Evolutionary conservation across 2,329 filamentous ascomycete genomes (phyloP).

Genomic region (Arthrinium puccinioides): DNA sequence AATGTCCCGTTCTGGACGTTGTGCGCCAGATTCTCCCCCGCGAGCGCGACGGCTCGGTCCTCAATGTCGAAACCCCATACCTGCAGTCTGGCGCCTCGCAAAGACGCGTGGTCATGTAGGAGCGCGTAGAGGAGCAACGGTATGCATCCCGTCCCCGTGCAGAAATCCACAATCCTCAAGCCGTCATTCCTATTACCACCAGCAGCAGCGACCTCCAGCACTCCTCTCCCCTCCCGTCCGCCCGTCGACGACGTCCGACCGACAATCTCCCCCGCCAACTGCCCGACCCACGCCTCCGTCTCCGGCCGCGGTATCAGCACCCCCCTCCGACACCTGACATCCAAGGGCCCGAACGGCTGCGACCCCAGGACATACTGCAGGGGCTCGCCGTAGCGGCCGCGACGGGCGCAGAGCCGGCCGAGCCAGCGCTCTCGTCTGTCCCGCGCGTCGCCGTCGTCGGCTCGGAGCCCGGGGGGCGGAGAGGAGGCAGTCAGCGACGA

Average conservation of each 20-base stretch:
- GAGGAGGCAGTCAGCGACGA: constrained; percentile 18
- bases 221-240: constrained; percentile 8
- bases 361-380: constrained; percentile 85
- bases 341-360: constrained; percentile 79
- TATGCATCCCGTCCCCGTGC: constrained; percentile 88
- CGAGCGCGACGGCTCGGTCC: constrained; percentile 53
- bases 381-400: constrained; percentile 56
- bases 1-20: constrained; percentile 30
- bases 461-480: neutral
- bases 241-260: neutral
- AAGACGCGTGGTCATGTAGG: too few relatives aligned
- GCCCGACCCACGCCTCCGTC: constrained; percentile 60
- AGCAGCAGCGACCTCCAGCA: constrained; percentile 8
- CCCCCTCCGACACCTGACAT: constrained; percentile 67
- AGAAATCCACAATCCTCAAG: constrained; percentile 72
- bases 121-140: constrained; percentile 65
- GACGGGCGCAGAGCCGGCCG: constrained; percentile 35
- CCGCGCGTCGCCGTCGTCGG: neutral
- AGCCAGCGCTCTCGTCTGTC: constrained; percentile 13
- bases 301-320: constrained; percentile 83
- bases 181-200: neutral
- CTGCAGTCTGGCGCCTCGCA: constrained; percentile 17
- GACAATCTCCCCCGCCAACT: constrained; percentile 41
- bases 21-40: constrained; percentile 52
- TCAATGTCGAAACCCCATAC: constrained; percentile 73